A percentile compares a stretch with the other conserved stretches of the same genome.
These are phyloP conservation scores for Zopfia rhizophila DNA, from an alignment of 2,329 filamentous ascomycete genomes.

Conservation along the genomic window DNA sequence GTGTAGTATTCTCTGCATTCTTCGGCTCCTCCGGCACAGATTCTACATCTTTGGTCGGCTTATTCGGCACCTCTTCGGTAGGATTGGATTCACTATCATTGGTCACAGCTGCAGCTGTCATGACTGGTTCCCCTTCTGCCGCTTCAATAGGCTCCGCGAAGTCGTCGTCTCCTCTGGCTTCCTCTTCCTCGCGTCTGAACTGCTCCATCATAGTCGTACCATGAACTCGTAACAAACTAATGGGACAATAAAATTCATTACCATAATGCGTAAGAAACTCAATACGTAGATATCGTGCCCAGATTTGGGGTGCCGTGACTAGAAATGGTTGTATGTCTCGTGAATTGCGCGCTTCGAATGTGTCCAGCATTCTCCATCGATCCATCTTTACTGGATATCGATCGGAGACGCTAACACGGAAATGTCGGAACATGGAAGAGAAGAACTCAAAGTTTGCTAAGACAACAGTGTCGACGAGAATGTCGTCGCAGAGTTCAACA, in stretches of 20 bases:
- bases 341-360: conserved; percentile 90
- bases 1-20: conserved; percentile 6
- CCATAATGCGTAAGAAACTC: conserved; percentile 95
- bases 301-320: conserved; percentile 93
- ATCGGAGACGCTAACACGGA: conserved; percentile 92
- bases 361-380: conserved; percentile 89
- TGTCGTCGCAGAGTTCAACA: conserved; percentile 88
- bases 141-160: conserved; percentile 69
- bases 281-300: conserved; percentile 90
- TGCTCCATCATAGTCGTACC: conserved; percentile 95
- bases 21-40: conserved; percentile 1
- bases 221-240: conserved; percentile 90
- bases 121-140: conserved; percentile 48
- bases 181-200: conserved; percentile 85
- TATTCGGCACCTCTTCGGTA: conserved; percentile 30
- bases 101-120: conserved; percentile 45
- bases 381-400: conserved; percentile 92
- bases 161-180: conserved; percentile 65
- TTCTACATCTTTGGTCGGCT: conserved; percentile 25
- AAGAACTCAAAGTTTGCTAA: conserved; percentile 99
- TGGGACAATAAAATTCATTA: conserved; percentile 94
- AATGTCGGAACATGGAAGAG: conserved; percentile 93
- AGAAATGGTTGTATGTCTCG: conserved; percentile 94
- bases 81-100: conserved; percentile 35
- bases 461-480: conserved; percentile 93